Evolutionary conservation across 148 eudicot species (phyloP).

Genomic region (Dysphania ambrosioides): DNA sequence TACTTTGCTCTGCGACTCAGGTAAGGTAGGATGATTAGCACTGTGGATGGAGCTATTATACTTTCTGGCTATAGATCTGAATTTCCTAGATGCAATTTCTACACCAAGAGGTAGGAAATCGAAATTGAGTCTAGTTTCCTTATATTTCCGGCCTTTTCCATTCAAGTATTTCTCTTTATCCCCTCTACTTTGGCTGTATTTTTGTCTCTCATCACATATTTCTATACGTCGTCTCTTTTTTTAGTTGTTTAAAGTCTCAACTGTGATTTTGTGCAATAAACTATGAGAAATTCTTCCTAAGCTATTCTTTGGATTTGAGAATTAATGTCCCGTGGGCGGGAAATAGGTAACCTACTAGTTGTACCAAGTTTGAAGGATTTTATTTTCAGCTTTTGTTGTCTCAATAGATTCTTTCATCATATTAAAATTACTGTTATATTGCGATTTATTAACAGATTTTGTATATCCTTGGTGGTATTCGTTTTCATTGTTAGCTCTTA

Average conservation of each 20-base stretch:
- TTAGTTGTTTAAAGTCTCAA: slow-evolving; percentile 14
- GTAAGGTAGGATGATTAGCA: slow-evolving; percentile 28
- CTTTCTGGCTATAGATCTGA: slow-evolving; percentile 6
- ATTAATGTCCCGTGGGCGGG: slow-evolving; percentile 12
- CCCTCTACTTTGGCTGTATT: neutral
- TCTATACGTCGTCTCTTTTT: neutral
- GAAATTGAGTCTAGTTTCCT: slow-evolving; percentile 22
- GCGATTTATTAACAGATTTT: neutral
- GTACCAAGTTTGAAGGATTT: slow-evolving; percentile 17
- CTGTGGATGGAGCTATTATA: neutral
- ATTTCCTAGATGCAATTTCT: slow-evolving; percentile 20
- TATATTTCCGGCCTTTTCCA: slow-evolving; percentile 13
- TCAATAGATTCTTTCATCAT: neutral
- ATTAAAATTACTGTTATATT: neutral
- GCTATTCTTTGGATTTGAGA: slow-evolving; percentile 29
- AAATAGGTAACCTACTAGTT: slow-evolving; percentile 12
- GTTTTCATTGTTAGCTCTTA: neutral
- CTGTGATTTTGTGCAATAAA: slow-evolving; percentile 32
- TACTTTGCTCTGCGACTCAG: slow-evolving; percentile 86
- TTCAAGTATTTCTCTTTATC: neutral
- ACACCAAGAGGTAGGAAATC: slow-evolving; percentile 20
- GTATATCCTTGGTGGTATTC: neutral
- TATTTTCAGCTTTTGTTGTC: neutral
- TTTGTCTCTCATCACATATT: slow-evolving; percentile 9
- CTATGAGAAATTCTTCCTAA: slow-evolving; percentile 18